Percentiles rank a stretch among this genome's conserved stretches.
Evolutionary conservation across 2,329 filamentous ascomycete genomes (phyloP).

Genomic region (Cylindrodendrum hubeiense): DNA sequence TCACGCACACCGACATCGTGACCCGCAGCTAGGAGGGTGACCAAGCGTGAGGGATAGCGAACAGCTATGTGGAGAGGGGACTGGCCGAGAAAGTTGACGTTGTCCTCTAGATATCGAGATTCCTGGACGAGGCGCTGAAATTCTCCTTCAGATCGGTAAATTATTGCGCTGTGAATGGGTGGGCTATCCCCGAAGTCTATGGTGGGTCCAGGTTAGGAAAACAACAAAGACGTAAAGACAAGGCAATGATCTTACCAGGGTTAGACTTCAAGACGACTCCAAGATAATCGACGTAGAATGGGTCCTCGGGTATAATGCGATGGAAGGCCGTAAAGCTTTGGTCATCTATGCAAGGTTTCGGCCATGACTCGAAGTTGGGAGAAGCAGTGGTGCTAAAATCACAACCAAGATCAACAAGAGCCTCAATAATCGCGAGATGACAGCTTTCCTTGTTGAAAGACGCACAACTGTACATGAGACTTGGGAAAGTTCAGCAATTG

Average conservation of each 20-base stretch:
- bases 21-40: neutral
- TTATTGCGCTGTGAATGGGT: neutral
- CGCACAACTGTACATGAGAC: neutral
- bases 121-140: neutral
- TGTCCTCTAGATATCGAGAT: rapidly evolving
- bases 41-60: neutral
- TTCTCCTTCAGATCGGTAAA: neutral
- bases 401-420: neutral
- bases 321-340: too few relatives aligned
- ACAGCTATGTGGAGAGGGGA: slow-evolving; percentile 9
- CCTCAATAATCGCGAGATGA: neutral
- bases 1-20: neutral
- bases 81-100: slow-evolving; percentile 15
- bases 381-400: neutral
- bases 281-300: neutral
- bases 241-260: neutral
- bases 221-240: too few relatives aligned
- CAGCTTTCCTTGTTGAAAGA: neutral
- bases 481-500: neutral
- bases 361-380: neutral
- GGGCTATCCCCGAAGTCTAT: neutral
- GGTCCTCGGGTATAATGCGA: neutral
- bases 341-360: neutral
- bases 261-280: neutral
- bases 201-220: neutral